phyloP scores from a whole-genome alignment of 1,284 basidiomycete species.

The Sphaerobolus stellatus region DNA sequence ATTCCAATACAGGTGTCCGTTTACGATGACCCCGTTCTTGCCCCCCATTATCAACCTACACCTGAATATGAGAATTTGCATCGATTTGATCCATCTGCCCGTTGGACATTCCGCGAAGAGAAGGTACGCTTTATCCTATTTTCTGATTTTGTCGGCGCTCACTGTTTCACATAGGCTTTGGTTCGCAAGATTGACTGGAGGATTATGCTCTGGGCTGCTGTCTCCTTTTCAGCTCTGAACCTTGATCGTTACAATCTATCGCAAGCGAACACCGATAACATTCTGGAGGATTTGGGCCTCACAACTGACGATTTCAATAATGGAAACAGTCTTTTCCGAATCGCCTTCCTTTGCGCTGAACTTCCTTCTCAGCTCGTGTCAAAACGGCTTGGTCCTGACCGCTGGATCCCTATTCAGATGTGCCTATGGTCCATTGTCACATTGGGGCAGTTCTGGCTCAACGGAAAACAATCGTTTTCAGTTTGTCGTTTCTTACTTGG shows the following conservation, averaged over 20 bases:
- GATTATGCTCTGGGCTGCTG: slow-evolving; percentile 62
- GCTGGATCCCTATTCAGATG: slow-evolving; percentile 70
- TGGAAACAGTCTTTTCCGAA: slow-evolving; percentile 57
- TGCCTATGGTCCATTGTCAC: slow-evolving; percentile 43
- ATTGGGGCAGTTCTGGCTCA: slow-evolving; percentile 62
- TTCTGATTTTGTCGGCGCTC: too few relatives aligned
- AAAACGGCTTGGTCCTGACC: slow-evolving; percentile 66
- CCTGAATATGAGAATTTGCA: slow-evolving; percentile 61
- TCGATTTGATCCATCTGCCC: slow-evolving; percentile 61
- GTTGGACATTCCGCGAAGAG: slow-evolving; percentile 73
- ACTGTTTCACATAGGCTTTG: too few relatives aligned
- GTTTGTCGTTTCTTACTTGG: slow-evolving; percentile 42
- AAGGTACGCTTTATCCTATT: slow-evolving; percentile 43
- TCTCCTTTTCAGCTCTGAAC: slow-evolving; percentile 63
- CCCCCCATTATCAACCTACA: slow-evolving; percentile 54
- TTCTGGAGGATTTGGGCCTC: slow-evolving; percentile 59
- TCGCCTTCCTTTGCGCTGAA: slow-evolving; percentile 61
- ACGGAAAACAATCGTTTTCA: slow-evolving; percentile 54
- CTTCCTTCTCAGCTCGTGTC: slow-evolving; percentile 73
- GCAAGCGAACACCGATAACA: slow-evolving; percentile 66
- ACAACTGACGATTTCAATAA: slow-evolving; percentile 66
- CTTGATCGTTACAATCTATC: slow-evolving; percentile 57
- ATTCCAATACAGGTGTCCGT: slow-evolving; percentile 50
- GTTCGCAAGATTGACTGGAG: slow-evolving; percentile 61
- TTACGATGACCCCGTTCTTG: slow-evolving; percentile 51